Percentiles rank a stretch among this genome's conserved stretches.
phyloP scores from a whole-genome alignment of 1,139 yeast genomes.

The Hemisphaericaspora lyxosophila region DNA sequence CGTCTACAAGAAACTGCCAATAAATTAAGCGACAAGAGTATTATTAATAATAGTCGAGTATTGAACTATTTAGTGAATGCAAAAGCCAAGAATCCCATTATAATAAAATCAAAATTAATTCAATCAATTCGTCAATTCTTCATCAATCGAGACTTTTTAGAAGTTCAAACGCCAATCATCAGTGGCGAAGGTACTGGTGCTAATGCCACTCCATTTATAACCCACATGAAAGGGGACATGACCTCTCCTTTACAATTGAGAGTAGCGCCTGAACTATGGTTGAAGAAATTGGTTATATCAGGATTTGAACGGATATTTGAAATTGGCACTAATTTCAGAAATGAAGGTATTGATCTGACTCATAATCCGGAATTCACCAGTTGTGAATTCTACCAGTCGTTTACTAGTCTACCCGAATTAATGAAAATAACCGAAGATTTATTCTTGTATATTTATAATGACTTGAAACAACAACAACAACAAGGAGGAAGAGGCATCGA shows the following conservation, averaged over 20 bases:
- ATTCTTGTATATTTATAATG: constrained; percentile 37
- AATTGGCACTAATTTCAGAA: constrained; percentile 80
- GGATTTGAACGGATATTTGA: constrained; percentile 89
- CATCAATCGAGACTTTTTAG: constrained; percentile 58
- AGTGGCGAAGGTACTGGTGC: constrained; percentile 82
- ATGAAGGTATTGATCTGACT: constrained; percentile 89
- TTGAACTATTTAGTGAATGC: constrained; percentile 69
- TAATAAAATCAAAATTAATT: constrained; percentile 55
- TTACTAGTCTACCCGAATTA: constrained; percentile 66
- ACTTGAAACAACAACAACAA: constrained; percentile 17
- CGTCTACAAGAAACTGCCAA: constrained; percentile 67
- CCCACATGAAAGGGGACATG: constrained; percentile 46
- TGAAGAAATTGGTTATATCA: constrained; percentile 73
- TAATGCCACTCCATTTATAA: constrained; percentile 77
- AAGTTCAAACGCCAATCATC: constrained; percentile 85
- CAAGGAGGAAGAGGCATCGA: too few relatives aligned
- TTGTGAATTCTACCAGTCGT: constrained; percentile 89
- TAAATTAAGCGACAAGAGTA: constrained; percentile 50
- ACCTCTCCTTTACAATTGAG: constrained; percentile 55
- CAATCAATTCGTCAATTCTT: constrained; percentile 59
- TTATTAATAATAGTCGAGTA: constrained; percentile 68
- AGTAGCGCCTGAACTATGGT: constrained; percentile 95
- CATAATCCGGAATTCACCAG: constrained; percentile 96
- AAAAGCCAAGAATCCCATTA: constrained; percentile 46
- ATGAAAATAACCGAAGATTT: constrained; percentile 64